Conservation (phyloP, 495 filamentous ascomycete species). For the Hypoxylon lienhwacheense region DNA sequence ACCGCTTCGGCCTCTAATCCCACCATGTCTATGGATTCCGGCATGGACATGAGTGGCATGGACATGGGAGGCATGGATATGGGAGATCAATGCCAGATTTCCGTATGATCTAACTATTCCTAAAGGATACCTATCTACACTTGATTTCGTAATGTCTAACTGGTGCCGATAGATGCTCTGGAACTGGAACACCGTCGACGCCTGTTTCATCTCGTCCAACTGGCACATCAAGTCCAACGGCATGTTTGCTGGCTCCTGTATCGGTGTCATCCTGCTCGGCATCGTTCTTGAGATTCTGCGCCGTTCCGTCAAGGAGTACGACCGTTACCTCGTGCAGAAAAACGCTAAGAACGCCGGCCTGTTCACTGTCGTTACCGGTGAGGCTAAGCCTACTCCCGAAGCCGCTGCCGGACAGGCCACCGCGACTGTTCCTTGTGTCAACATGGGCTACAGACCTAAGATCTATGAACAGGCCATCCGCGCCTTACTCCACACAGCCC, state of each 20-base stretch:
- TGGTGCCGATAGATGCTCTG: constrained; percentile 62
- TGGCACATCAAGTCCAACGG: constrained; percentile 64
- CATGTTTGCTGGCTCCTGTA: constrained; percentile 70
- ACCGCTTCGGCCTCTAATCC: constrained; percentile 35
- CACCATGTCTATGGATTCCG: constrained; percentile 28
- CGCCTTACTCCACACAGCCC: constrained; percentile 62
- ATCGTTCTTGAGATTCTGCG: constrained; percentile 44
- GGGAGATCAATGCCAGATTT: constrained; percentile 21
- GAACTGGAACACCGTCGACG: constrained; percentile 72
- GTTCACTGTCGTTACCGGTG: background rate
- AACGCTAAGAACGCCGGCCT: constrained; percentile 22
- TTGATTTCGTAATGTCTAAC: background rate
- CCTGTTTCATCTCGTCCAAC: constrained; percentile 64
- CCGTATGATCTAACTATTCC: constrained; percentile 1
- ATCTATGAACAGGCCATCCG: constrained; percentile 61
- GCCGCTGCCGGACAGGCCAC: constrained; percentile 1
- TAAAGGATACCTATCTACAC: background rate
- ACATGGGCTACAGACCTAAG: constrained; percentile 47
- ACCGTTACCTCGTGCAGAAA: constrained; percentile 58
- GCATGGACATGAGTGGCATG: constrained; percentile 26
- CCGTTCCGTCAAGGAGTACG: constrained; percentile 63
- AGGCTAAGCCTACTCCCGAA: background rate
- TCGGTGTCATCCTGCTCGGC: constrained; percentile 51
- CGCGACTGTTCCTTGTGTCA: background rate
- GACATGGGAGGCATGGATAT: constrained; percentile 27